Base-by-base conservation (phyloP, 768 basidiomycete species). In the Vishniacozyma victoriae region DNA sequence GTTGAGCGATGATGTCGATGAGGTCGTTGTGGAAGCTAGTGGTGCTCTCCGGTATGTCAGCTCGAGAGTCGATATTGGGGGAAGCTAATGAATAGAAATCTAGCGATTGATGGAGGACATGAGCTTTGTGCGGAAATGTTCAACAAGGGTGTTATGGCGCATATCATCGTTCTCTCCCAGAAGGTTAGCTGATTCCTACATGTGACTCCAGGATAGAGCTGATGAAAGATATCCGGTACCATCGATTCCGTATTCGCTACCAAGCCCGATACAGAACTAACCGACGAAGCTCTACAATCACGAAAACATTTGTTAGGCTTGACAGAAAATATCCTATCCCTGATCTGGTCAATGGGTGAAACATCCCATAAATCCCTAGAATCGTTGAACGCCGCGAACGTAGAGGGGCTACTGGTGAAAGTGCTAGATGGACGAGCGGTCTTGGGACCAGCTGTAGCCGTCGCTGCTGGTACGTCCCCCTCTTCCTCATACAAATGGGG, bases 81-180 rank as follows among this genome's bases (percentile, higher is more conserved):
- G 39, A 19, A 6, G 43, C 20, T 20, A 14, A 37, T 43, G 15
- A 7, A 13, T 42, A 95, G 91, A 54, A 96, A 95, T 74, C 73
- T 96, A 13, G 90, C 88, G 62, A 84, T 96, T 62, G 92, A 96
- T 65, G 92, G 91, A 14, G 92, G 92, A 43, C 86, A 87, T 66
- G 90, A 95, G 56, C 86, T 95, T 39, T 92, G 91, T 61, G 88
- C 86, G 1, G 89, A 95, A 72, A 92, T 96, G 87, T 92, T 85
- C 74, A 95, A 96, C 72, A 95, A 95, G 75, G 87, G 87, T 58
- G 83, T 95, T 37, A 75, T 95, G 41, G 78, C 82, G 5, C 86
- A 65, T 44, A 31, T 69, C 22, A 51, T 48, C 14, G 57, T 64
- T 16, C 45, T 63, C 3, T 59, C 58, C 20, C 43, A 41, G 44